Evolutionary conservation across 176 grass and related monocot genomes (phyloP).

Genomic region (Hordeum marinum): DNA sequence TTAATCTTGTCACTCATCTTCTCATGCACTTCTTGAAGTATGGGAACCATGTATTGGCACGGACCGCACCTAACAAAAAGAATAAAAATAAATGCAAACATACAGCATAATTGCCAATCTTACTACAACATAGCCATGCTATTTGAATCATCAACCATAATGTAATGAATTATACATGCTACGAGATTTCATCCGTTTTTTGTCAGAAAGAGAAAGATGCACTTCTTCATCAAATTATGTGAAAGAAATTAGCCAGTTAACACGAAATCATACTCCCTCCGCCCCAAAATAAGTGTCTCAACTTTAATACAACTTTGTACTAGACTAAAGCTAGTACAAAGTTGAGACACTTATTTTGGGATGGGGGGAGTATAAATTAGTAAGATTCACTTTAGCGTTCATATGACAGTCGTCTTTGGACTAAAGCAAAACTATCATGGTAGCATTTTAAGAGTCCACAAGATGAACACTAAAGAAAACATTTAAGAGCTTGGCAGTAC

Average conservation of each 20-base stretch:
- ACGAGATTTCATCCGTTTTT: not conserved
- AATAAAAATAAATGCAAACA: constrained; percentile 23
- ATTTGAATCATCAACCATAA: not conserved
- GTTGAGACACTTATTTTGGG: too few relatives aligned
- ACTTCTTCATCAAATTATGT: not conserved
- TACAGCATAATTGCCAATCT: not conserved
- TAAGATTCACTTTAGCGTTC: not conserved
- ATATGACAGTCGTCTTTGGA: not conserved
- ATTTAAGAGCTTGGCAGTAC: not conserved
- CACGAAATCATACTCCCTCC: not conserved
- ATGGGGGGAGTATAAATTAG: too few relatives aligned
- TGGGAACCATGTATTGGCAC: constrained; percentile 96
- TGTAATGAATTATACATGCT: not conserved
- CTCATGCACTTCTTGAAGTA: constrained; percentile 91
- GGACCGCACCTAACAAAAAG: constrained; percentile 74
- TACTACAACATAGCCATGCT: not conserved
- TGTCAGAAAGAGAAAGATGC: not conserved
- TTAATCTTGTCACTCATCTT: constrained; percentile 82
- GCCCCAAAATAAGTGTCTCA: too few relatives aligned
- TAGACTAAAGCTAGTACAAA: too few relatives aligned
- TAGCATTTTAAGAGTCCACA: not conserved
- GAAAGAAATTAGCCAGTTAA: not conserved
- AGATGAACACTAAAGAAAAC: not conserved
- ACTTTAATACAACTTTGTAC: too few relatives aligned
- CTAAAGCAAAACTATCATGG: not conserved